Percentiles rank a stretch among this genome's conserved stretches.
Evolutionary conservation across 345 rosid species (phyloP).

Genomic region (Eucalyptus fibrosa): DNA sequence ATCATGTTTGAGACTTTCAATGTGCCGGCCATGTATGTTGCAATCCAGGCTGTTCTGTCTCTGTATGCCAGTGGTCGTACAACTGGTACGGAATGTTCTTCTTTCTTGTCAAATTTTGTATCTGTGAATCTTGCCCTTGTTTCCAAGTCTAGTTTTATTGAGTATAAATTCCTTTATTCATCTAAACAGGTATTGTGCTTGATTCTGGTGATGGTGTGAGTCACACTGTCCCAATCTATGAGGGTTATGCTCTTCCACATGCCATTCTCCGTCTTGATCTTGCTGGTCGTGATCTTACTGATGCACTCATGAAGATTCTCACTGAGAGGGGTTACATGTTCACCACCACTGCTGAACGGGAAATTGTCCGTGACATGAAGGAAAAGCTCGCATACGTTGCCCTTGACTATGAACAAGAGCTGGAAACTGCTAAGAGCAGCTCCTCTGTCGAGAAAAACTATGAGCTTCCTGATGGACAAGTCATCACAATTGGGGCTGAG

Average conservation of each 20-base stretch:
- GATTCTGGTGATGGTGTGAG: constrained; percentile 72
- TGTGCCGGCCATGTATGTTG: constrained; percentile 59
- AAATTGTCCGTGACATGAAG: constrained; percentile 88
- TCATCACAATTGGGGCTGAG: constrained; percentile 58
- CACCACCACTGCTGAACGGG: constrained; percentile 71
- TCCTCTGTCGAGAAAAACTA: constrained; percentile 53
- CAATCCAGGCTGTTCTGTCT: constrained; percentile 54
- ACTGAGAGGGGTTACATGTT: constrained; percentile 62
- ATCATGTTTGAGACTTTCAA: constrained; percentile 68
- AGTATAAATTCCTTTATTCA: not conserved
- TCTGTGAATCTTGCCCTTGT: not conserved
- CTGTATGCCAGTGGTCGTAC: constrained; percentile 61
- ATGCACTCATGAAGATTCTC: constrained; percentile 50
- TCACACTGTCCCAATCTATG: constrained; percentile 57
- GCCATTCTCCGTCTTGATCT: constrained; percentile 54
- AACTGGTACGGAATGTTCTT: constrained; percentile 19
- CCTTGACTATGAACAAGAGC: constrained; percentile 48
- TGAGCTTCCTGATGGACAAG: constrained; percentile 52
- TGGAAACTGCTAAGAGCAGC: constrained; percentile 54
- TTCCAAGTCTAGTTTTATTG: not conserved
- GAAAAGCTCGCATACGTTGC: constrained; percentile 62
- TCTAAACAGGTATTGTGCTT: constrained; percentile 41
- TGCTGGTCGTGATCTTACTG: constrained; percentile 59
- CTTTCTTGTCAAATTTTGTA: not conserved
- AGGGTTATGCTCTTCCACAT: constrained; percentile 54